Conservation (phyloP, 1,139 yeast species). For the Yamadazyma buinensis region DNA sequence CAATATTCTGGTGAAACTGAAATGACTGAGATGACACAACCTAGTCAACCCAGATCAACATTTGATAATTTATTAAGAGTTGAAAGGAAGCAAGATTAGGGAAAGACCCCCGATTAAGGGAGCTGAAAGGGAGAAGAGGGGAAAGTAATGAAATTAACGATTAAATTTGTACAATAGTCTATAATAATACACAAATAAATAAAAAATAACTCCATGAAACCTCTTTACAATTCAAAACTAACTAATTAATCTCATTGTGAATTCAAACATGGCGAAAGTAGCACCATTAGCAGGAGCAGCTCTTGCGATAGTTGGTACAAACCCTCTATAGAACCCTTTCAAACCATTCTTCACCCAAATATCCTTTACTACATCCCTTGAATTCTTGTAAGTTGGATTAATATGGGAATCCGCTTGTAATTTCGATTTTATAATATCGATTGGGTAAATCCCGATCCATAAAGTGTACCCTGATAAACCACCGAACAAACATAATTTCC, state of each 20-base stretch:
- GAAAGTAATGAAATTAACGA: neutral
- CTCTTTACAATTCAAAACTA: slow-evolving; percentile 2
- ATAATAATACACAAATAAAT: slow-evolving; percentile 2
- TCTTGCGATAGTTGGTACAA: slow-evolving; percentile 83
- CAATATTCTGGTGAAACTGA: neutral
- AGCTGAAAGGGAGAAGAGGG: neutral
- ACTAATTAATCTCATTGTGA: slow-evolving; percentile 64
- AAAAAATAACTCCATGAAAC: no score
- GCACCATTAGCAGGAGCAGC: slow-evolving; percentile 98
- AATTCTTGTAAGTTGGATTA: slow-evolving; percentile 44
- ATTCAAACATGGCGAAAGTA: slow-evolving; percentile 87
- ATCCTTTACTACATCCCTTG: slow-evolving; percentile 53
- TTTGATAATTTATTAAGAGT: no score
- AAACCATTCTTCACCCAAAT: slow-evolving; percentile 57
- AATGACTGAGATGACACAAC: neutral
- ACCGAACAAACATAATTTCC: slow-evolving; percentile 78
- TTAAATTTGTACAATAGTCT: slow-evolving; percentile 1
- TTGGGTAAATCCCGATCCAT: slow-evolving; percentile 80
- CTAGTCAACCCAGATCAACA: no score
- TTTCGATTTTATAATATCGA: slow-evolving; percentile 82
- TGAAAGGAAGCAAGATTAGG: neutral
- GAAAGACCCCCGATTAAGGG: neutral
- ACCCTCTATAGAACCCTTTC: slow-evolving; percentile 82
- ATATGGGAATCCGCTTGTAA: slow-evolving; percentile 75
- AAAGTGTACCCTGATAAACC: slow-evolving; percentile 83